These are phyloP conservation scores for Podospora didyma DNA, from an alignment of 495 filamentous ascomycete genomes.

Conservation along the genomic window DNA sequence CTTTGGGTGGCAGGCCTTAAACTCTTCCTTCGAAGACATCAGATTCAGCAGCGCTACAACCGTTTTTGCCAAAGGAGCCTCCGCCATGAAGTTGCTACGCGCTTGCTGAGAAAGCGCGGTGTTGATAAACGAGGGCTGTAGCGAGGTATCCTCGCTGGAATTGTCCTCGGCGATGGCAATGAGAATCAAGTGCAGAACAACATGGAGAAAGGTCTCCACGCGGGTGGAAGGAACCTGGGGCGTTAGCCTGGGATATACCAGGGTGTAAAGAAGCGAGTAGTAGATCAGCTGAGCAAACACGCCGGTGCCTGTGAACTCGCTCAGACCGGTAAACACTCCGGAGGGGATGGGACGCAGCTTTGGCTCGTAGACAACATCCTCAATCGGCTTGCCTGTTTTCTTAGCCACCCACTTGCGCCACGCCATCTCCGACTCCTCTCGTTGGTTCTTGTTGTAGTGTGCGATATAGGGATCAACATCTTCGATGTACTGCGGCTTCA, in stretches of 20 bases:
- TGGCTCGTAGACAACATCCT: conserved; percentile 92
- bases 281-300: conserved; percentile 90
- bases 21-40: conserved; percentile 67
- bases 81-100: conserved; percentile 50
- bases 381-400: conserved; percentile 71
- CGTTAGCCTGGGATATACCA: conserved; percentile 59
- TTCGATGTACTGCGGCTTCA: conserved; percentile 78
- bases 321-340: conserved; percentile 70
- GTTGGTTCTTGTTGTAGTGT: conserved; percentile 94
- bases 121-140: conserved; percentile 59
- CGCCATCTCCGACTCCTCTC: conserved; percentile 88
- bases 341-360: conserved; percentile 72
- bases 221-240: conserved; percentile 73
- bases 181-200: conserved; percentile 81
- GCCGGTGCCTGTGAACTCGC: conserved; percentile 72
- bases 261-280: conserved; percentile 75
- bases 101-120: conserved; percentile 61
- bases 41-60: conserved; percentile 73
- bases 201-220: conserved; percentile 86
- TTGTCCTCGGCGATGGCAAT: conserved; percentile 80
- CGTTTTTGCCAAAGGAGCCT: conserved; percentile 50
- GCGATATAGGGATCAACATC: conserved; percentile 91
- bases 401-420: conserved; percentile 84
- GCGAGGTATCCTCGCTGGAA: conserved; percentile 48
- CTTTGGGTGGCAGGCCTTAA: conserved; percentile 77